phyloP scores from a whole-genome alignment of 345 rosid species.

The Hibiscus syriacus region DNA sequence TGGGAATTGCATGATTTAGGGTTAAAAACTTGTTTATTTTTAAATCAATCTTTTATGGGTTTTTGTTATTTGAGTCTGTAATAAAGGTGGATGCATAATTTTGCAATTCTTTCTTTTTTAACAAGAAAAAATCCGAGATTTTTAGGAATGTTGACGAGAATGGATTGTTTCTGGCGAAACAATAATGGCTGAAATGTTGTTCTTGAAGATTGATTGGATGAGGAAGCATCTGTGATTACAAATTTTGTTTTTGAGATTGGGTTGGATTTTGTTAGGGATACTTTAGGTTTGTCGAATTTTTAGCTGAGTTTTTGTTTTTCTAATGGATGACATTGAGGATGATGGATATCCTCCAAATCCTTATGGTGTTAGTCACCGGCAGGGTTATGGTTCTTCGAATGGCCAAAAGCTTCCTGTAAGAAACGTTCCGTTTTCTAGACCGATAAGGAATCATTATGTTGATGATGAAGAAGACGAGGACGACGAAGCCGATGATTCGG shows the following conservation, averaged over 20 bases:
- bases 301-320: slow-evolving; percentile 12
- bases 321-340: slow-evolving; percentile 77
- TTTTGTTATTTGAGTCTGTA: slow-evolving; percentile 5
- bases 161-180: neutral
- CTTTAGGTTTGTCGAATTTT: slow-evolving; percentile 7
- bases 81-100: neutral
- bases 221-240: neutral
- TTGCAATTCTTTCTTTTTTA: slow-evolving; percentile 4
- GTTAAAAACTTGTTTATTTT: neutral
- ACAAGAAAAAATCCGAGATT: neutral
- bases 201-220: neutral
- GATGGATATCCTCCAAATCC: slow-evolving; percentile 62
- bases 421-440: slow-evolving; percentile 28
- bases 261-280: neutral
- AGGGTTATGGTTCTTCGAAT: slow-evolving; percentile 34
- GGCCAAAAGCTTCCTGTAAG: slow-evolving; percentile 54
- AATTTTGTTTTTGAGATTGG: neutral
- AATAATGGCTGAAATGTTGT: neutral
- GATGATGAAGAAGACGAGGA: slow-evolving; percentile 37
- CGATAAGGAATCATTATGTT: slow-evolving; percentile 20
- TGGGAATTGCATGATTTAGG: neutral
- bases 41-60: neutral
- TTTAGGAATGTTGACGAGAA: neutral
- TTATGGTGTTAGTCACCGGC: slow-evolving; percentile 35
- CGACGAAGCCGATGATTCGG: slow-evolving; percentile 28